Conservation (phyloP, 352 stramenopile genomes). For the Phytophthora lateralis region DNA sequence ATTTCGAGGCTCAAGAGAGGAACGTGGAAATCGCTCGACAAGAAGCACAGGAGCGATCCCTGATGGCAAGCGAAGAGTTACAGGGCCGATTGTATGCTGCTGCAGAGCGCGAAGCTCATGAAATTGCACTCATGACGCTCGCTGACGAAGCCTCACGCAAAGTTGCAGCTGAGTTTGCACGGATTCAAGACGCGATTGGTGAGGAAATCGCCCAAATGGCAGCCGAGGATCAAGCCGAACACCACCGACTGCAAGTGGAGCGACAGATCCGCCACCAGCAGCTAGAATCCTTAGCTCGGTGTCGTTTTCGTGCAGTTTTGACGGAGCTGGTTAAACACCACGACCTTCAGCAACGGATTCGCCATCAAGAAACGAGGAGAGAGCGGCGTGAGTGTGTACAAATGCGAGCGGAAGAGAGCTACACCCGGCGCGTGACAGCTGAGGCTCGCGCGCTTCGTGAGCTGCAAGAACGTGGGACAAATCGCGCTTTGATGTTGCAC, state of each 20-base stretch:
- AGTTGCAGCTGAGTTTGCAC: constrained; percentile 4
- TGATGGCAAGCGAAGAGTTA: constrained; percentile 26
- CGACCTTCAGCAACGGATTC: constrained; percentile 19
- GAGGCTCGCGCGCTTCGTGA: constrained; percentile 30
- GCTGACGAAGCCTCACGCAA: constrained; percentile 28
- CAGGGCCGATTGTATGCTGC: constrained; percentile 7
- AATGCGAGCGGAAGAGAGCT: constrained; percentile 61
- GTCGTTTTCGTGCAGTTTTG: constrained; percentile 31
- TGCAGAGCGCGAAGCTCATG: constrained; percentile 15
- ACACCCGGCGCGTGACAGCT: constrained; percentile 29
- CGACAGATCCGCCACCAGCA: constrained; percentile 15
- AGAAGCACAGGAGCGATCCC: constrained; percentile 21
- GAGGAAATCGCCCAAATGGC: constrained; percentile 18
- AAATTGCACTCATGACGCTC: constrained; percentile 7
- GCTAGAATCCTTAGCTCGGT: constrained; percentile 6
- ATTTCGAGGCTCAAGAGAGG: constrained; percentile 26
- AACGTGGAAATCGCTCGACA: constrained; percentile 4
- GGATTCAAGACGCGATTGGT: constrained; percentile 3
- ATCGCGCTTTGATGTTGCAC: constrained; percentile 36
- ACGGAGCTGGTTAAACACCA: constrained; percentile 30
- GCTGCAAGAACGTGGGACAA: constrained; percentile 14
- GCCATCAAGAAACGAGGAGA: constrained; percentile 30
- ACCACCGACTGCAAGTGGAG: constrained; percentile 22
- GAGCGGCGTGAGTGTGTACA: constrained; percentile 40
- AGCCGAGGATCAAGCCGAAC: constrained; percentile 30